Evolutionary conservation across 2,329 filamentous ascomycete genomes (phyloP), one percentile per base, ranked within the genome.

Genomic region (Teratosphaeria epicoccoides): DNA sequence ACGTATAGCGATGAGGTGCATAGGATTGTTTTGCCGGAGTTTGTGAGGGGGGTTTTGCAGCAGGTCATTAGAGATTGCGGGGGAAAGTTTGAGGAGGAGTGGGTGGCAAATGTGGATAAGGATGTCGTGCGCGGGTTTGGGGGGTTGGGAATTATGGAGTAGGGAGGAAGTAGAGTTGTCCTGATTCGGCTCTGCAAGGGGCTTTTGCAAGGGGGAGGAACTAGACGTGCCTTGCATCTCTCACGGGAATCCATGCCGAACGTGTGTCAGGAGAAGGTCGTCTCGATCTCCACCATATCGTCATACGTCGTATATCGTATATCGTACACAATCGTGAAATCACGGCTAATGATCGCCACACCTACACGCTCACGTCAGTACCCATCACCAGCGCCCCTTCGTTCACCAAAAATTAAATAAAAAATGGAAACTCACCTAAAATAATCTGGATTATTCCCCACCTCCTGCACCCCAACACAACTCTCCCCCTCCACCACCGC

Each of bases 81-180:
- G 1, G 85, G 85, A 0, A 70, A 65, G 2, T 91, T 93, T 65
- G 76, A 83, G 64, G 75, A 79, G 51, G 76, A 83, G 48, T 90
- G 83, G 80, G 69, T 82, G 12, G 75, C 75, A n/a, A 86, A 89
- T 56, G 85, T 93, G 24, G 87, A 93, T 66, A 76, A 76, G 59
- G 82, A 89, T 53, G 78, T 90, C 14, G 60, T 91, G 55, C 72
- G 73, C 10, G 79, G 75, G n/a, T 91, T 89, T 63, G 70, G 74
- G 23, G 53, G 51, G 29, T 50, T 69, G 48, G 63, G 66, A 4
- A 63, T 70, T 11, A 63, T 69, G 57, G 66, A 55, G 29, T 23
- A 20, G n/a, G 33, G n/a, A 7, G 33, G 33, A 40, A 7, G 33
- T 40, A n/a, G 33, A 28, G 9, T 28, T 28, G 12, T 12, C 6